Evolutionary conservation across 2,329 filamentous ascomycete genomes (phyloP), one percentile per base, ranked within the genome.

Genomic region (Huntiella omanensis): DNA sequence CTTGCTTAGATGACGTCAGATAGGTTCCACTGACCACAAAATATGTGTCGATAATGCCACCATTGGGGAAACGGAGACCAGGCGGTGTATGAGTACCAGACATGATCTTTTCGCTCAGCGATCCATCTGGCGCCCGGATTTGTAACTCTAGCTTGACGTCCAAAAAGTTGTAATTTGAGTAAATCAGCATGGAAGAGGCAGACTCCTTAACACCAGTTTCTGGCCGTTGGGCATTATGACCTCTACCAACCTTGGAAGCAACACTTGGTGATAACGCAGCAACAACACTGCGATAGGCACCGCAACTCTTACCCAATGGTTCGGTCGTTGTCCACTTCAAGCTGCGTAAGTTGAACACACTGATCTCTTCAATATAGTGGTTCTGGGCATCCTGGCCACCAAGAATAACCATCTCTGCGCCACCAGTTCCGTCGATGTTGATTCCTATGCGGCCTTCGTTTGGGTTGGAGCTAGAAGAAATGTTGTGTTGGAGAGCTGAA

Each of bases 1-100:
- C 91, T 58, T 96, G 88, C 62, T 95, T 96, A 1, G 88, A 95
- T 1, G 88, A 95, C 0, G 91, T 98, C 49, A 98, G 71, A 58
- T 96, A 96, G 0, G 91, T 98, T 22, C 91, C 91, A 58, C 87
- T 95, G 16, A 98, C 88, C 38, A 98, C 86, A 56, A 98, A 96
- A 59, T 95, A 83, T 4, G 85, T 88, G 60, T 94, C 88, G 53
- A 96, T 88, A 41, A 98, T 77, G 37, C 87, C 91, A 28, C 91
- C 91, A 52, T 95, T 98, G 1, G 91, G 91, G 56, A 98, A 98
- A 7, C 91, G 78, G 40, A 98, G 69, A 1, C 91, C 91, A 0
- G 91, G 91, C 0, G 91, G 91, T 6, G 86, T 92, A 51, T 86
- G 84, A 4, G 75, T 72, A 13, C 83, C 82, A 13, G 79, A 78